Percentiles rank a stretch among this genome's conserved stretches.
Evolutionary conservation across 2,329 filamentous ascomycete genomes (phyloP).

Genomic region (Fusarium graminum): DNA sequence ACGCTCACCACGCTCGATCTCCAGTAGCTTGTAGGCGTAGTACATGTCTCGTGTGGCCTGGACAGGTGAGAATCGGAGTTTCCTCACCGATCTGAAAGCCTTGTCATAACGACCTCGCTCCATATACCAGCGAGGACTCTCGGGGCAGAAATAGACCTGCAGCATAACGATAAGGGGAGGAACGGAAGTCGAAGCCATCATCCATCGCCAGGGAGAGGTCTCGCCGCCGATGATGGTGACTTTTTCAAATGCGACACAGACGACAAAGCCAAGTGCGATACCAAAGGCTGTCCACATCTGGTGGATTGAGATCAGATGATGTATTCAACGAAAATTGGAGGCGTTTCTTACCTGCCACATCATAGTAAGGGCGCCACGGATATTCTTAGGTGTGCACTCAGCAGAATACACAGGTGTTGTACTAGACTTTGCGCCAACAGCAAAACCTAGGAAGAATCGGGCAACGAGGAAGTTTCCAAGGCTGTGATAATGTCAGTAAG

Average conservation of each 20-base stretch:
- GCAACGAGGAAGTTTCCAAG: constrained; percentile 49
- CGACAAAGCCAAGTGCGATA: constrained; percentile 57
- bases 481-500: not conserved
- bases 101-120: constrained; percentile 61
- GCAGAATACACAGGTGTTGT: constrained; percentile 55
- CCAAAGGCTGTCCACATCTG: constrained; percentile 54
- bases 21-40: constrained; percentile 59
- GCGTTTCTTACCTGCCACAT: constrained; percentile 51
- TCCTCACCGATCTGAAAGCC: constrained; percentile 60
- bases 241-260: constrained; percentile 51
- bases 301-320: rapidly evolving
- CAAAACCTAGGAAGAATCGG: constrained; percentile 55
- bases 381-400: constrained; percentile 55
- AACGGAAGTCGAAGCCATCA: constrained; percentile 65
- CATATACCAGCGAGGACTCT: constrained; percentile 68
- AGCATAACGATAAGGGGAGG: constrained; percentile 65
- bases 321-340: rapidly evolving
- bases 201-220: constrained; percentile 53
- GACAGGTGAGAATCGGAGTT: constrained; percentile 61
- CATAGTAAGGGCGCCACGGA: constrained; percentile 57
- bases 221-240: constrained; percentile 53
- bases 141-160: constrained; percentile 67
- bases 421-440: constrained; percentile 55
- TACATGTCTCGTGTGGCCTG: constrained; percentile 66
- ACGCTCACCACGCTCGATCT: constrained; percentile 50